Evolutionary conservation across 129 eudicot species (phyloP).

Genomic region (Saussurea involucrata): DNA sequence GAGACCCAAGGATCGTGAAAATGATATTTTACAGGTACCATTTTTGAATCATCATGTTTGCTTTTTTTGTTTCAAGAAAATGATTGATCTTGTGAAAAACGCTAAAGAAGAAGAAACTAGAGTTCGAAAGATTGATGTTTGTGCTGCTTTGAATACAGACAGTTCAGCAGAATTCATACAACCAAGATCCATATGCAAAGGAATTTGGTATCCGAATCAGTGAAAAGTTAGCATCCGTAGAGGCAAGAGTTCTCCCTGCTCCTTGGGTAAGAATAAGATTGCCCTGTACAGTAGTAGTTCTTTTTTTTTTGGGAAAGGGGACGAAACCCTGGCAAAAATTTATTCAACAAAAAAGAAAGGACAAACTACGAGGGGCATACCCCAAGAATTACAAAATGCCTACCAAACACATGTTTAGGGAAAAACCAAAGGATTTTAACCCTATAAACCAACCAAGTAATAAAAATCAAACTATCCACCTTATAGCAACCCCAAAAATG

Average conservation of each 20-base stretch:
- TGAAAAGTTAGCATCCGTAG: slow-evolving; percentile 59
- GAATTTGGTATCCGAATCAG: slow-evolving; percentile 65
- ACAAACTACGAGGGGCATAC: too few species aligned
- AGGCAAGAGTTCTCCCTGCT: slow-evolving; percentile 81
- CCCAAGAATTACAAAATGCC: too few species aligned
- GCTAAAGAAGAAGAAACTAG: background rate
- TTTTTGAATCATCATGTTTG: background rate
- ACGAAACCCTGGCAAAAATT: too few species aligned
- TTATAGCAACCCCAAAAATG: too few species aligned
- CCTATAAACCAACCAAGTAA: too few species aligned
- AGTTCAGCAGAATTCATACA: slow-evolving; percentile 51
- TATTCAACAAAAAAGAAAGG: too few species aligned
- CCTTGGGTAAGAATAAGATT: slow-evolving; percentile 53
- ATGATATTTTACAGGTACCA: slow-evolving; percentile 52
- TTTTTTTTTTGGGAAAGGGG: too few species aligned
- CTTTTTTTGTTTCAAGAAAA: background rate
- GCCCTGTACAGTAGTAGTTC: background rate
- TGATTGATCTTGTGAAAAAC: background rate
- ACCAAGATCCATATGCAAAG: slow-evolving; percentile 56
- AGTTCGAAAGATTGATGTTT: background rate
- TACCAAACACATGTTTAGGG: too few species aligned
- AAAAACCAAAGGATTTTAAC: too few species aligned
- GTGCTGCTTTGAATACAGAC: slow-evolving; percentile 31
- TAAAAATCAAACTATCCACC: too few species aligned
- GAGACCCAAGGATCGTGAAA: slow-evolving; percentile 58